phyloP scores from a whole-genome alignment of 2,329 filamentous ascomycete species.

The Trichoderma sp. region DNA sequence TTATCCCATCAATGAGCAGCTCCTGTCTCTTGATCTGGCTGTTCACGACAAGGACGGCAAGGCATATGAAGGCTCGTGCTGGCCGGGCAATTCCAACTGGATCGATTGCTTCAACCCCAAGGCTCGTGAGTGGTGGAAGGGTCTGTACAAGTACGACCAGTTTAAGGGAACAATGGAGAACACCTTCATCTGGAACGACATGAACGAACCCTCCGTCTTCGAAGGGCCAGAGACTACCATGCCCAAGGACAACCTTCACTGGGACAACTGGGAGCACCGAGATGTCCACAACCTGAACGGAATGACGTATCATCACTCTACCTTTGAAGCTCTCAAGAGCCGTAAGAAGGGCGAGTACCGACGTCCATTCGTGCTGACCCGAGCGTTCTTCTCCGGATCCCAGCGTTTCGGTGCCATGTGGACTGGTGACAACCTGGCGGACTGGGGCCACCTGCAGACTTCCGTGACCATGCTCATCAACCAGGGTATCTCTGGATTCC shows the following conservation, averaged over 20 bases:
- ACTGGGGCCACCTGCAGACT: conserved; percentile 86
- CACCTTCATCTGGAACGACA: conserved; percentile 97
- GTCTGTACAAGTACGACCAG: conserved; percentile 80
- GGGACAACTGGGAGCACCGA: conserved; percentile 91
- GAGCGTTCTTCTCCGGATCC: conserved; percentile 87
- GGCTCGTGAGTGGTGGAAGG: conserved; percentile 87
- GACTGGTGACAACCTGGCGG: conserved; percentile 96
- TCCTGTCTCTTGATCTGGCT: conserved; percentile 81
- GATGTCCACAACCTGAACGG: conserved; percentile 96
- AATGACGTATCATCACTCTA: conserved; percentile 93
- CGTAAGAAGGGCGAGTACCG: conserved; percentile 84
- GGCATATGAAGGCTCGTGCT: conserved; percentile 96
- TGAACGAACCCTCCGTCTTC: conserved; percentile 99
- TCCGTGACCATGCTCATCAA: conserved; percentile 92
- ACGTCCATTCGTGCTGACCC: conserved; percentile 89
- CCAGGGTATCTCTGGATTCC: conserved; percentile 89
- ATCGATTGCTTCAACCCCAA: conserved; percentile 95
- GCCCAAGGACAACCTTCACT: conserved; percentile 96
- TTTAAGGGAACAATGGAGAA: conserved; percentile 88
- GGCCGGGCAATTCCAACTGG: conserved; percentile 97
- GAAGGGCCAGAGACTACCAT: conserved; percentile 98
- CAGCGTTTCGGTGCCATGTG: conserved; percentile 95
- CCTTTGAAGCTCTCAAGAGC: conserved; percentile 78
- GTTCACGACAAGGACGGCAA: conserved; percentile 88
- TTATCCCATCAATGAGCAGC: conserved; percentile 75